These are phyloP conservation scores for Ampelocalamus luodianensis DNA, from an alignment of 176 grass and related monocot genomes.

Conservation along the genomic window DNA sequence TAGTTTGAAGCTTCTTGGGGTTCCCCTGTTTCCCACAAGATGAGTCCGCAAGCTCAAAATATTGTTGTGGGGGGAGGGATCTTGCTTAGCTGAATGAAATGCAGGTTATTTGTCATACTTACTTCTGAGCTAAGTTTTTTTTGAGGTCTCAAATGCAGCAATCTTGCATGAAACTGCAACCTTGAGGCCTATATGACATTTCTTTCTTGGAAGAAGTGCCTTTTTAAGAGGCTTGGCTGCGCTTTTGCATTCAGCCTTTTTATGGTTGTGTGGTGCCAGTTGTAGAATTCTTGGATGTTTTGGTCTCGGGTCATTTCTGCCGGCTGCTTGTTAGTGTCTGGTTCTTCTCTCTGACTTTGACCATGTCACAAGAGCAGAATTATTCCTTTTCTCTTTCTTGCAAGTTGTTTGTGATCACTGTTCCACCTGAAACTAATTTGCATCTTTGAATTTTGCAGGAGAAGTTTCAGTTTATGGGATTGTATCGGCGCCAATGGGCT, in stretches of 20 bases:
- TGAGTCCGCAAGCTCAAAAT: not conserved
- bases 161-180: not conserved
- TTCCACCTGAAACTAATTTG: slow-evolving; percentile 11
- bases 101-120: not conserved
- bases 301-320: slow-evolving; percentile 38
- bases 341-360: slow-evolving; percentile 51
- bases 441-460: slow-evolving; percentile 17
- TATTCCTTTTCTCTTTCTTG: not conserved
- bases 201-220: not conserved
- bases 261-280: slow-evolving; percentile 13
- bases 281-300: slow-evolving; percentile 37
- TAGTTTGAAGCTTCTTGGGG: not conserved
- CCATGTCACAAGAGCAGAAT: slow-evolving; percentile 35
- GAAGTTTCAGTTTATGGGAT: slow-evolving; percentile 60
- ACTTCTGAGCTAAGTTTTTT: not conserved
- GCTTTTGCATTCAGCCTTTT: slow-evolving; percentile 1
- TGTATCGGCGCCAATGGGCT: slow-evolving; percentile 52
- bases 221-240: slow-evolving; percentile 30
- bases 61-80: not conserved
- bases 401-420: slow-evolving; percentile 7
- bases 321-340: slow-evolving; percentile 32
- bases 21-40: not conserved
- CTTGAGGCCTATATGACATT: not conserved
- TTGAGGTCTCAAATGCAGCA: not conserved
- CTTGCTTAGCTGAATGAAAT: not conserved